Evolutionary conservation across 257 asterid species (phyloP).

Genomic region (Rehmannia glutinosa): DNA sequence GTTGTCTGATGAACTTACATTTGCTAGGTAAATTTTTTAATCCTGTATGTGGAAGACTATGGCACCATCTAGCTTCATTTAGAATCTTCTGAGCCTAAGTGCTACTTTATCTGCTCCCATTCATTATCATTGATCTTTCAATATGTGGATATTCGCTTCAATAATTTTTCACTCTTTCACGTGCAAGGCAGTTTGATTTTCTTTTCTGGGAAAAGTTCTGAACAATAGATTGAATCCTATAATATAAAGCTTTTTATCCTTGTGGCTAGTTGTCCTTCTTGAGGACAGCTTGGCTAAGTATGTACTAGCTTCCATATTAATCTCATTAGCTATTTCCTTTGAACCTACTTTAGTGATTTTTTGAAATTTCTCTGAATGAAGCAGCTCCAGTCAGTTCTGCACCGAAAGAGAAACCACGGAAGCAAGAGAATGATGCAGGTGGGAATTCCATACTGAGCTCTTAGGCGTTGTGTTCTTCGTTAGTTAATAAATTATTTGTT

Average conservation of each 20-base stretch:
- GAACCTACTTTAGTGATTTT: neutral
- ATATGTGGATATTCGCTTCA: neutral
- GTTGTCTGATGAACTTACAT: neutral
- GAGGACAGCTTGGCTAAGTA: neutral
- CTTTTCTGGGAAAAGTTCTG: neutral
- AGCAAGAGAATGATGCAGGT: conserved; percentile 74
- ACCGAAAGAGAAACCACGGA: conserved; percentile 59
- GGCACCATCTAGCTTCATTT: neutral
- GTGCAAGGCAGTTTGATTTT: conserved; percentile 5
- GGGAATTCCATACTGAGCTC: conserved; percentile 16
- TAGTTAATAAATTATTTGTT: neutral
- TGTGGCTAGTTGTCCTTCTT: neutral
- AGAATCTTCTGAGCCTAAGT: conserved; percentile 1
- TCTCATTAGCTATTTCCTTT: neutral
- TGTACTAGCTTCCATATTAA: neutral
- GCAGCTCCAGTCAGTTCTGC: conserved; percentile 37
- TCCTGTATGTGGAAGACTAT: neutral
- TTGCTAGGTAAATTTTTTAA: neutral
- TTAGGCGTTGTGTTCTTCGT: conserved; percentile 11
- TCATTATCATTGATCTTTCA: neutral
- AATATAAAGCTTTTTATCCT: conserved; percentile 2
- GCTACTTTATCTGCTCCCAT: neutral
- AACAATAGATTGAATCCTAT: neutral
- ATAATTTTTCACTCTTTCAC: neutral
- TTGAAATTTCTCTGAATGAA: conserved; percentile 12